Evolutionary conservation across 2,329 filamentous ascomycete genomes (phyloP), one percentile per base, ranked within the genome.

Genomic region (Sporothrix humicola): DNA sequence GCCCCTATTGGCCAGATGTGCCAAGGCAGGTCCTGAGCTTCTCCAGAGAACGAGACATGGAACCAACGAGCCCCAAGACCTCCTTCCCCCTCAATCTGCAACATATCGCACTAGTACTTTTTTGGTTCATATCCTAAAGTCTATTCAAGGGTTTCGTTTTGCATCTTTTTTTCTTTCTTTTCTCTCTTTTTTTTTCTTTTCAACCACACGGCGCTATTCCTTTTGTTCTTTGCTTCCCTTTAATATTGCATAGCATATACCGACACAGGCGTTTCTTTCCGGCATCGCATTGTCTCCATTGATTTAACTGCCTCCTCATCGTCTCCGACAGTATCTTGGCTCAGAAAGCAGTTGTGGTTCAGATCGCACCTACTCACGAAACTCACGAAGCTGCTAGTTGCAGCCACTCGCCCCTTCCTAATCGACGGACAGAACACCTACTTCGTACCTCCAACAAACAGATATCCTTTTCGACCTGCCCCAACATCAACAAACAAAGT

Each of bases 11-110:
- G 66, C 50, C 26, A 31, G 65, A 37, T 69, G 46, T 23, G 65
- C 23, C 31, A 17, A 42, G 26, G 50, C 50, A 42, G 26, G 50
- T 26, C 26, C 17, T 37, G 44, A 69, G 65, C 65, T 68, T 68
- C 65, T 68, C 65, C 65, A 68, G 46, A 68, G 46, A 68, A 26
- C 50, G 63, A 46, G 44, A 52, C 50, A 44, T 56, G 56, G 50
- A 31, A 44, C 50, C 56, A 56, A 15, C 17, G 65, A 31, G 15
- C n/a, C 37, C 44, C n/a, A 17, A 26, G 44, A 50, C 63, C 63
- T 50, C 50, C 50, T 44, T 50, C 52, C 31, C 52, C 68, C 37
- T 70, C 68, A 20, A 70, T 70, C 68, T 70, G 68, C 52, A 70
- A 69, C 63, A 68, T 50, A n/a, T 15, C 61, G 42, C 61, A 46